Percentiles rank a stretch among this genome's conserved stretches.
These are phyloP conservation scores for Cercospora sesami DNA, from an alignment of 2,329 filamentous ascomycete genomes.

Conservation along the genomic window DNA sequence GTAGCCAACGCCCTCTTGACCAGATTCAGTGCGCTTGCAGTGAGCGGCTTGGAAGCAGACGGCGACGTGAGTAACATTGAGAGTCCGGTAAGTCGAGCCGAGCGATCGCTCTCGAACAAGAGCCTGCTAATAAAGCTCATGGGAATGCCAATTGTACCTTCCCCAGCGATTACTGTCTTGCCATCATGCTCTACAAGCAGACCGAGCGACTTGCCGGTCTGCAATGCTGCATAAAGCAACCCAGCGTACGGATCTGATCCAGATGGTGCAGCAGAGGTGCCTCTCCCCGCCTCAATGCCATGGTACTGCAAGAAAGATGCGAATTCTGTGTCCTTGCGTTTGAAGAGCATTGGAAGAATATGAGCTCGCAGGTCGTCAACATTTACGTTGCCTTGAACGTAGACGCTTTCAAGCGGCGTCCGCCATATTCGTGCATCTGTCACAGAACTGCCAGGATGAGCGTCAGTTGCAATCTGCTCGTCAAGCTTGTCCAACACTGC, in stretches of 20 bases:
- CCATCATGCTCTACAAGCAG: conserved; percentile 43
- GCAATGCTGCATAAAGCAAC: conserved; percentile 42
- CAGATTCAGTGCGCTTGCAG: conserved; percentile 59
- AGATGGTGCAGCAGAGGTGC: background rate
- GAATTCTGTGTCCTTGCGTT: conserved; percentile 43
- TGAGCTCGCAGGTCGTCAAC: conserved; percentile 46
- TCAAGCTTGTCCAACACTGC: conserved; percentile 38
- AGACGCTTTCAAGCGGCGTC: conserved; percentile 26
- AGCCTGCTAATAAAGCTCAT: conserved; percentile 46
- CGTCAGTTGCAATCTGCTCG: conserved; percentile 10
- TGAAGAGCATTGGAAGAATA: conserved; percentile 51
- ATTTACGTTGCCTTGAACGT: conserved; percentile 13
- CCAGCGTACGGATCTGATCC: conserved; percentile 22
- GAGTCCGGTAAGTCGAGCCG: conserved; percentile 74
- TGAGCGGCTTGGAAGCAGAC: conserved; percentile 72
- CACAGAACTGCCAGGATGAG: background rate
- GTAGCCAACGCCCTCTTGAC: conserved; percentile 66
- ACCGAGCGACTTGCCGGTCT: conserved; percentile 50
- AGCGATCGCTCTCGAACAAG: conserved; percentile 40
- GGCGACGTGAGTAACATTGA: conserved; percentile 76
- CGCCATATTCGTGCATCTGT: conserved; percentile 24
- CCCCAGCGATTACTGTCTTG: conserved; percentile 24
- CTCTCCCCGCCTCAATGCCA: conserved; percentile 21
- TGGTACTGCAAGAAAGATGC: conserved; percentile 44
- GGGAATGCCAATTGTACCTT: conserved; percentile 54